Base-by-base conservation (phyloP, 225 moss, liverwort and hornwort species). In the Climacium dendroides region DNA sequence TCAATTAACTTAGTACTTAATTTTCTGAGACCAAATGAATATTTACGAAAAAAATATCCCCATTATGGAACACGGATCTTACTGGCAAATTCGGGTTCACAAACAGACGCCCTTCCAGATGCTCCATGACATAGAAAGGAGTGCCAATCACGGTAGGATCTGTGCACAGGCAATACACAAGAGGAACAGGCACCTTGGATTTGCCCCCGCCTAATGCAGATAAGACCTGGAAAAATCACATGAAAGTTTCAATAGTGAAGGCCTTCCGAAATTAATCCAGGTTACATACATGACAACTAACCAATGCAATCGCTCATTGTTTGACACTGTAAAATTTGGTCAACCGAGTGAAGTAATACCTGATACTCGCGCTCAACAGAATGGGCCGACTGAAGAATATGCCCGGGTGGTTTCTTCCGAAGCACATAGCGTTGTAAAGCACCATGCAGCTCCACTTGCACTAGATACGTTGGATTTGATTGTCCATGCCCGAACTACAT, bases 401-500 rank as follows among this genome's bases (percentile, higher is more conserved):
- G 91, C 63, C 99, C 99, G 18, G 97, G 94, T 67, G 99, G 99
- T 87, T 99, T 96, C 88, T 99, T 99, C 71, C 99, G 96, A 50
- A 99, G 92, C 82, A 99, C 99, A 86, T 94, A 99, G 55, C 93
- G 95, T 80, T 94, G 93, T 55, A 90, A 59, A 76, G 47, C 79
- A 81, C 90, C 91, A 59, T 88, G 78, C 76, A 92, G 89, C 85
- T 84, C 87, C 83, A 95, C 91, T 89, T 94, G 91, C 73, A 97
- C 61, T 83, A 97, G 87, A 75, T 95, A 99, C 9, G 99, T 99
- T 75, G 99, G 99, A 87, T 99, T 99, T 64, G 99, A 99, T 88
- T 97, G 99, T 65, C 99, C 99, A 89, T 99, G 97, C 32, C 97
- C 99, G 74, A 99, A 99, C 99, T 99, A 92, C 82, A 92, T 70